Evolutionary conservation across 1,284 basidiomycete genomes (phyloP).

Genomic region (Puccinia hordei): DNA sequence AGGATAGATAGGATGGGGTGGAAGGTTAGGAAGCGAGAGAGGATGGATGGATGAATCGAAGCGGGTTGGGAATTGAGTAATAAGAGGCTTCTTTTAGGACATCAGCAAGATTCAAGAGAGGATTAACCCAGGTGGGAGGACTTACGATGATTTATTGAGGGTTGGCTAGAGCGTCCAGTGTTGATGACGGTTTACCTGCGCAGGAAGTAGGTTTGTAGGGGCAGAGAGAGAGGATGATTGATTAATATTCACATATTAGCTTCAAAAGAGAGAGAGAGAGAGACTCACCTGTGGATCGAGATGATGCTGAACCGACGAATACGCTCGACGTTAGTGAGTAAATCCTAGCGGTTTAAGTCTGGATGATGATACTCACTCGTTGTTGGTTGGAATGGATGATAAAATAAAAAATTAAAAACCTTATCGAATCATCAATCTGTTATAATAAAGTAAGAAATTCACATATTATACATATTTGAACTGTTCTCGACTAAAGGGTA

Average conservation of each 20-base stretch:
- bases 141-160: neutral
- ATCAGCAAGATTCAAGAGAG: neutral
- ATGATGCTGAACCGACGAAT: too few species aligned
- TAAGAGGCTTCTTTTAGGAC: conserved; percentile 7
- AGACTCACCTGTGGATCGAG: neutral
- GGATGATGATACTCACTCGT: too few species aligned
- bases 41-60: neutral
- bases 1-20: neutral
- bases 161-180: neutral
- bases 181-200: neutral
- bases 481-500: too few species aligned
- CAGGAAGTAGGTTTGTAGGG: neutral
- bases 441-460: too few species aligned
- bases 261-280: neutral
- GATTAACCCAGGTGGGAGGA: conserved; percentile 5
- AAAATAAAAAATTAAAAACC: too few species aligned
- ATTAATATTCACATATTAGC: too few species aligned
- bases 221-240: neutral
- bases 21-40: neutral
- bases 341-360: too few species aligned
- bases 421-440: too few species aligned
- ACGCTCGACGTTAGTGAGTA: too few species aligned
- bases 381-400: too few species aligned
- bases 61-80: neutral
- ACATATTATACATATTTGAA: too few species aligned